Percentiles rank a stretch among this genome's conserved stretches.
phyloP scores from a whole-genome alignment of 2,329 filamentous ascomycete species.

The Blastomyces percursus region DNA sequence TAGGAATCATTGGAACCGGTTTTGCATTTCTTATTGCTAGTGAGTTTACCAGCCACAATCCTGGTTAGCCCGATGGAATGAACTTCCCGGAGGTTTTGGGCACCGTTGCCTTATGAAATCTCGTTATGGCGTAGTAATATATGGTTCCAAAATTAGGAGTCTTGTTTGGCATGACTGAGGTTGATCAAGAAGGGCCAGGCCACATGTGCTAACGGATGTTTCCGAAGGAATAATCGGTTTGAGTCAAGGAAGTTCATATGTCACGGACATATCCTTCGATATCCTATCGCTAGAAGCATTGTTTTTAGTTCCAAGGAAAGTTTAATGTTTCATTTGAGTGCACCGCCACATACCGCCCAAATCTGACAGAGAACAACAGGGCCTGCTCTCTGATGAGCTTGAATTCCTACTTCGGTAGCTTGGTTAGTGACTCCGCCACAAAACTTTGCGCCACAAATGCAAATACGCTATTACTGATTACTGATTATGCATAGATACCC shows the following conservation, averaged over 20 bases:
- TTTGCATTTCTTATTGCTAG: constrained; percentile 59
- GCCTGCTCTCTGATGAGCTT: constrained; percentile 79
- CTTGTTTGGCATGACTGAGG: background rate
- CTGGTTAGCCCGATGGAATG: constrained; percentile 11
- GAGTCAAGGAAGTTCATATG: constrained; percentile 45
- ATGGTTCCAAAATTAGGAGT: background rate
- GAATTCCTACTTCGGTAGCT: constrained; percentile 67
- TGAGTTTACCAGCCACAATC: constrained; percentile 35
- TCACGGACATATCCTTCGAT: constrained; percentile 76
- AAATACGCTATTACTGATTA: constrained; percentile 15
- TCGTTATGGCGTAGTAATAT: constrained; percentile 1
- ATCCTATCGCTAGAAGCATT: constrained; percentile 80
- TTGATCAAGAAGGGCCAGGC: background rate
- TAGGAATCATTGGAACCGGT: constrained; percentile 64
- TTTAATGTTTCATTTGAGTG: background rate
- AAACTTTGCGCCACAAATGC: constrained; percentile 6
- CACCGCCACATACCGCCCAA: constrained; percentile 5
- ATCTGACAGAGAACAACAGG: constrained; percentile 30
- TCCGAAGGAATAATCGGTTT: constrained; percentile 55
- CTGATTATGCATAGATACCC: constrained; percentile 49
- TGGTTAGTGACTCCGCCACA: constrained; percentile 22
- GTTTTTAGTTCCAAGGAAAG: constrained; percentile 66
- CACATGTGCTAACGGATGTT: background rate
- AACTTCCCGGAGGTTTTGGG: background rate
- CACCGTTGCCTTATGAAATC: background rate